These are phyloP conservation scores for Saccharomyces eubayanus DNA, from an alignment of 805 yeast genomes.

Conservation along the genomic window DNA sequence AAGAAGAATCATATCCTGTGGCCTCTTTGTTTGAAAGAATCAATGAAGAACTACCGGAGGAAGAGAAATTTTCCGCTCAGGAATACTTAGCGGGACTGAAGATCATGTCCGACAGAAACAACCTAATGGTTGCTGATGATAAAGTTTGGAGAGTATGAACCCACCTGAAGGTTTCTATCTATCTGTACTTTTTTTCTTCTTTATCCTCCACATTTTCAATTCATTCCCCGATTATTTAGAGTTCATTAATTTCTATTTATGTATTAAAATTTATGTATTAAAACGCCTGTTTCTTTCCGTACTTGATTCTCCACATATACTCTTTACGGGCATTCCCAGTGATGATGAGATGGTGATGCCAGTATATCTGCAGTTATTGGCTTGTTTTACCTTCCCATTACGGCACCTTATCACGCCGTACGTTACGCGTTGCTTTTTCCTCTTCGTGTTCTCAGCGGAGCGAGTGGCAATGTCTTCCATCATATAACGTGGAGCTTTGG, in stretches of 20 bases:
- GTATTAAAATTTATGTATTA: background rate
- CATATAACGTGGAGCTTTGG: background rate
- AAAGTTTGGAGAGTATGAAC: constrained; percentile 38
- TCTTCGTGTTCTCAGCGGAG: background rate
- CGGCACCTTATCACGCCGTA: background rate
- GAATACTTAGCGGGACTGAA: constrained; percentile 40
- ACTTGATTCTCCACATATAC: no score
- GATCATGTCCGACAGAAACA: constrained; percentile 38
- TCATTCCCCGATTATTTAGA: background rate
- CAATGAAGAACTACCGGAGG: constrained; percentile 39
- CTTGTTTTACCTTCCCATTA: background rate
- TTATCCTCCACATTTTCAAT: background rate
- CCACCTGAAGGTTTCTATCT: background rate
- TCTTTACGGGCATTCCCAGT: no score
- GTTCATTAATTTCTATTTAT: background rate
- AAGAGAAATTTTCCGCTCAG: constrained; percentile 37
- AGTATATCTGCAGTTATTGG: no score
- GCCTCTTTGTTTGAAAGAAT: constrained; percentile 34
- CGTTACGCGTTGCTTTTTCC: background rate
- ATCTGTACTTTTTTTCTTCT: background rate
- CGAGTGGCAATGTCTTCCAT: background rate
- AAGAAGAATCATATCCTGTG: constrained; percentile 37
- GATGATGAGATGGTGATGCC: no score
- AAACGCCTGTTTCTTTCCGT: background rate
- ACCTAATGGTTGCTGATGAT: constrained; percentile 41